Base-by-base conservation (phyloP, 2,329 filamentous ascomycete genomes). In the Neonectria sp. region DNA sequence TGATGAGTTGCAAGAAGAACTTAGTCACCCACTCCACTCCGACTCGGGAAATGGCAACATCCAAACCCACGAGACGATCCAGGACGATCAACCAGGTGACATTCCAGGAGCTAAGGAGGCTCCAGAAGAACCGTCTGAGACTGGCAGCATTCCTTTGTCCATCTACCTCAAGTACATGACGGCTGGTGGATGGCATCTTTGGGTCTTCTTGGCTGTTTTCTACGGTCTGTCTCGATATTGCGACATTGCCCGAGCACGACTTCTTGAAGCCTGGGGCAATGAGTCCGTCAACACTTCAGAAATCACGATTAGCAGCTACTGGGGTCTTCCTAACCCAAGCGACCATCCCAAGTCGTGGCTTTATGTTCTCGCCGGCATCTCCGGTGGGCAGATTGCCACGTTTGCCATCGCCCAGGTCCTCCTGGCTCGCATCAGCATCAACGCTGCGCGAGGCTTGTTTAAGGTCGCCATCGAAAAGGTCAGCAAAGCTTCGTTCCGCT, bases 121-220 rank as follows among this genome's bases (percentile, higher is more conserved):
- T 0, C 80, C 80, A 0, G 81, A 82, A 45, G 79, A 81, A 27
- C 71, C 77, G 0, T 70, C 75, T 0, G 78, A 80, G 37, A 79
- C 93, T 67, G 94, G 95, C 21, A 90, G 92, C 1, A 93, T 97
- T 1, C 89, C 95, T 73, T 82, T 89, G 12, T 86, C 86, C 7
- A 91, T 97, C 0, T 97, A 97, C 76, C 94, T 93, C 90, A 90
- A 91, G 69, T 97, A 97, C 72, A 90, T 97, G 81, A 92, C 90
- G 79, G 93, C 94, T 6, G 95, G 95, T 2, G 92, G 90, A 13
- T 84, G 95, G 51, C 85, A 84, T 63, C 94, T 91, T 84, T 97
- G 95, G 95, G 78, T 82, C 3, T 74, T 89, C 2, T 85, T 95
- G 3, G 83, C 95, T 3, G 37, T 89, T 1, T 82, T 91, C 13